Evolutionary conservation across 208 protist species (phyloP), one percentile per base, ranked within the genome.

Genomic region (Leishmania braziliensis): DNA sequence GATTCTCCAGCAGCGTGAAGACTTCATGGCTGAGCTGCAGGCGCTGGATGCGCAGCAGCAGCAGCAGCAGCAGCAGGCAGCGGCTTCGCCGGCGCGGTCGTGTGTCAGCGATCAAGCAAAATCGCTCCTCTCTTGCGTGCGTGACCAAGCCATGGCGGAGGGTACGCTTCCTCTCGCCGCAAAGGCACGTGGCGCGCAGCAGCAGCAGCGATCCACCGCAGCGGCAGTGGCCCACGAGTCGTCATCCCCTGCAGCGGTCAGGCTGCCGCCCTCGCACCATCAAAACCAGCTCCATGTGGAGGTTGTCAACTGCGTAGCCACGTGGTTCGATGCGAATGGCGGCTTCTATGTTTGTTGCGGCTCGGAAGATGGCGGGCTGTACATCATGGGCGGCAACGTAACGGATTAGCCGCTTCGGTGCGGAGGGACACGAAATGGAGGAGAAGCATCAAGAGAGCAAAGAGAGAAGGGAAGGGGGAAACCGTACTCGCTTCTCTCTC

Each of bases 281-380:
- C 82, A 86, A 70, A 86, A 86, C 63, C 88, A 80, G 60, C 68
- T 94, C 23, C 86, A 80, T 16, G 85, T 85, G 14, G 92, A 92
- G 39, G 92, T 92, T 12, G 89, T 96, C 29, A 96, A 96, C 78
- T 89, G 83, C 36, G 89, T 96, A 23, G 91, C 89, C 18, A 77
- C 89, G 75, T 89, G 83, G 79, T 86, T 66, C n/a, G 90, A 92
- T 53, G 66, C 63, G 5, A 85, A 86, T 48, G 86, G 81, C 43
- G 90, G 86, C 0, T 86, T 90, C 26, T 93, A 91, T 70, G 39
- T 91, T 10, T 88, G 90, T 75, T 85, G 83, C 14, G 83, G 88
- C 58, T 86, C 86, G 73, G 90, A 93, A 66, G 87, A 87, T 56
- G 90, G 90, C 79, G 81, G 86, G 2, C 48, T 93, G 26, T 91